These are phyloP conservation scores for Alternaria arborescens DNA, from an alignment of 2,329 filamentous ascomycete genomes.

Conservation along the genomic window DNA sequence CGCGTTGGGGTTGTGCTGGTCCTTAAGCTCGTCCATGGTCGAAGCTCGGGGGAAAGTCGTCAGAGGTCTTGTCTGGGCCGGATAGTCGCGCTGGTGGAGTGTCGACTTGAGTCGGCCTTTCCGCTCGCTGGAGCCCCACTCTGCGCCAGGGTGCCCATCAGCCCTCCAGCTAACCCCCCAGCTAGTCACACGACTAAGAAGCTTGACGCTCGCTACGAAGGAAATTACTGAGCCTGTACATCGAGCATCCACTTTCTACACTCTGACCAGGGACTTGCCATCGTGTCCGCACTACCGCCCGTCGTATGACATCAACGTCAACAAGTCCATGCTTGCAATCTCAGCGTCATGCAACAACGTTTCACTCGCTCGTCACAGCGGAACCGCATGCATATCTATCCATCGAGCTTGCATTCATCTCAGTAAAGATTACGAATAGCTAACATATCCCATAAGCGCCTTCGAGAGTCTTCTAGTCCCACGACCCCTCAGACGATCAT, in stretches of 20 bases:
- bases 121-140: conserved; percentile 27
- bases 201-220: conserved; percentile 9
- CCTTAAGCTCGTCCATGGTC: conserved; percentile 43
- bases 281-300: neutral
- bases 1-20: conserved; percentile 37
- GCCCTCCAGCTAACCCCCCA: conserved; percentile 7
- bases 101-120: conserved; percentile 18
- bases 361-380: neutral
- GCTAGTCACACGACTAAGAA: conserved; percentile 25
- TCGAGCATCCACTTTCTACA: conserved; percentile 1
- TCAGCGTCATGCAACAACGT: neutral
- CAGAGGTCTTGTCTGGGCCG: conserved; percentile 27
- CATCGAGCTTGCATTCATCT: neutral
- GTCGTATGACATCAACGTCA: conserved; percentile 8
- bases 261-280: neutral
- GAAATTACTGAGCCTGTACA: neutral
- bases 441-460: neutral
- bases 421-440: neutral
- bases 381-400: neutral
- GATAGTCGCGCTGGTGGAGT: conserved; percentile 26
- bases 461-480: neutral
- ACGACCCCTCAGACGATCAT: neutral
- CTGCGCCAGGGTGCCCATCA: conserved; percentile 10
- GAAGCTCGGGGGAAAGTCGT: conserved; percentile 26
- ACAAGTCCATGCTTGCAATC: neutral